Evolutionary conservation across 169 alveolate species (phyloP).

Genomic region (Babesia gibsoni): DNA sequence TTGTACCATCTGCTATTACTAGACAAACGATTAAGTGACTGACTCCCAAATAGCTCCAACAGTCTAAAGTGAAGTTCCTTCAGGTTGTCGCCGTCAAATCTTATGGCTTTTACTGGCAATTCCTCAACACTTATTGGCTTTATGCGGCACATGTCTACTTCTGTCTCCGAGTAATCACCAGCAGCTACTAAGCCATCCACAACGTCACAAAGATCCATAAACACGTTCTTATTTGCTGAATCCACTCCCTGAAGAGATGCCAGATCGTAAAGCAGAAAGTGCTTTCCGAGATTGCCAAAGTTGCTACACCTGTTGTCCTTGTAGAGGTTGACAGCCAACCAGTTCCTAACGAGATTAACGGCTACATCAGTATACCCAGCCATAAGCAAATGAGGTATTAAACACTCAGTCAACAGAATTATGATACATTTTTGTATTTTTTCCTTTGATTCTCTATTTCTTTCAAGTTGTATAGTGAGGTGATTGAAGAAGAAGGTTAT

Average conservation of each 20-base stretch:
- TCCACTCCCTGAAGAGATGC: background rate
- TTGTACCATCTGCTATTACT: slow-evolving; percentile 44
- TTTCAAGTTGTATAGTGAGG: background rate
- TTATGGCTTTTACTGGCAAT: background rate
- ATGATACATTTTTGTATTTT: slow-evolving; percentile 4
- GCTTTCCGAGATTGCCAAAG: slow-evolving; percentile 9
- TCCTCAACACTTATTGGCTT: background rate
- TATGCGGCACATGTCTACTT: slow-evolving; percentile 18
- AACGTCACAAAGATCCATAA: slow-evolving; percentile 19
- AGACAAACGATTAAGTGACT: slow-evolving; percentile 1
- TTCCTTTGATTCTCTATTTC: background rate
- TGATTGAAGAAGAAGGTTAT: slow-evolving; percentile 6
- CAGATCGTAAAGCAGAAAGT: slow-evolving; percentile 7
- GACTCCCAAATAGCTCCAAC: slow-evolving; percentile 34
- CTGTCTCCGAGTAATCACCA: background rate
- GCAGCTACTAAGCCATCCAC: background rate
- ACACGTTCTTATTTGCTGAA: background rate
- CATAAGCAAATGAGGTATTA: slow-evolving; percentile 7
- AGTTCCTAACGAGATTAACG: slow-evolving; percentile 3
- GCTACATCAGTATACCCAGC: slow-evolving; percentile 12
- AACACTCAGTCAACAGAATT: slow-evolving; percentile 29
- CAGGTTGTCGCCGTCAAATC: background rate
- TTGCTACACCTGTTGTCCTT: background rate
- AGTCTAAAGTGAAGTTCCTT: slow-evolving; percentile 6
- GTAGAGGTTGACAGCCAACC: slow-evolving; percentile 9